Evolutionary conservation across 352 stramenopile species (phyloP).

Genomic region (Plasmopara halstedii): DNA sequence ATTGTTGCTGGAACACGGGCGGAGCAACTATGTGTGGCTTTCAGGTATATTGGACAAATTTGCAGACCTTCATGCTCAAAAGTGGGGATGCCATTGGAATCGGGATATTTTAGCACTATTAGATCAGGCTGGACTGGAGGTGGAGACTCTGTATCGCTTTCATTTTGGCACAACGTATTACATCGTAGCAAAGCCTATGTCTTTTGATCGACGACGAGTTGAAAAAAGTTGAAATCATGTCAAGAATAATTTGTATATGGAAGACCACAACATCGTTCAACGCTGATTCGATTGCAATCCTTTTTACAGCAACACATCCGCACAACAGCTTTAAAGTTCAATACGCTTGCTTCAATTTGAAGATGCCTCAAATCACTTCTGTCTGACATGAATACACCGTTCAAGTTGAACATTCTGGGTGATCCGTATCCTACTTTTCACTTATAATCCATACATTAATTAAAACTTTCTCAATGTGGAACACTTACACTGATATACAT

Average conservation of each 20-base stretch:
- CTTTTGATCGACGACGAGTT: too few relatives aligned
- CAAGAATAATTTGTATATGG: too few relatives aligned
- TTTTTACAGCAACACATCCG: too few relatives aligned
- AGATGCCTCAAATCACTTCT: background rate
- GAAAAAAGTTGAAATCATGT: too few relatives aligned
- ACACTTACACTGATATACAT: too few relatives aligned
- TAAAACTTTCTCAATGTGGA: too few relatives aligned
- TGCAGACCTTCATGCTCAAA: slow-evolving; percentile 84
- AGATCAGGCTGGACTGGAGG: slow-evolving; percentile 65
- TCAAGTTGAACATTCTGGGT: background rate
- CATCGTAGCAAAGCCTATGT: slow-evolving; percentile 68
- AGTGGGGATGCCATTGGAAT: slow-evolving; percentile 97
- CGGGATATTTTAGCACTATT: slow-evolving; percentile 90
- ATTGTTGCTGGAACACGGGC: slow-evolving; percentile 93
- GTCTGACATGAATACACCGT: background rate
- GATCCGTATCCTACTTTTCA: background rate
- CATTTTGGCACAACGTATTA: slow-evolving; percentile 96
- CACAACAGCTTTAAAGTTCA: background rate
- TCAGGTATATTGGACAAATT: slow-evolving; percentile 91
- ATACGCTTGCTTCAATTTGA: background rate
- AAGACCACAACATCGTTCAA: too few relatives aligned
- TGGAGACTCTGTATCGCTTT: slow-evolving; percentile 85
- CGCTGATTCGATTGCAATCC: too few relatives aligned
- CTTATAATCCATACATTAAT: too few relatives aligned
- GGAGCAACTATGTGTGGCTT: slow-evolving; percentile 85